phyloP scores from a whole-genome alignment of 2,329 filamentous ascomycete species.

The Paramyrothecium roridum region DNA sequence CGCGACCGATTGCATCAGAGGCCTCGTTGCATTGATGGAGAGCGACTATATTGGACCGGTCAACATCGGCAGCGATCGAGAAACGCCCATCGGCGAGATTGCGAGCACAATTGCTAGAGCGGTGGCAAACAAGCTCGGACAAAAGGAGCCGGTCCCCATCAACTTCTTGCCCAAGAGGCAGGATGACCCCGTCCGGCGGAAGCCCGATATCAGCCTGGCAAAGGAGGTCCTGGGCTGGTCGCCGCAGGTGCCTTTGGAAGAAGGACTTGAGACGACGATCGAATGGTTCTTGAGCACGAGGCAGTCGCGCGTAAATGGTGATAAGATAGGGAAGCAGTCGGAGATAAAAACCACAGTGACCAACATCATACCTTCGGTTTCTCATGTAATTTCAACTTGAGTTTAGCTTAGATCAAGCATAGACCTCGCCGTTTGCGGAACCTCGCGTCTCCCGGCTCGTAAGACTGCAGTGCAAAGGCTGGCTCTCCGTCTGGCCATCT shows the following conservation, averaged over 20 bases:
- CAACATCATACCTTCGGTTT: background rate
- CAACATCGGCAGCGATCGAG: constrained; percentile 8
- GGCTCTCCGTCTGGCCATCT: background rate
- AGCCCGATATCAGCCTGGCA: constrained; percentile 8
- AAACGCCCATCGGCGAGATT: constrained; percentile 6
- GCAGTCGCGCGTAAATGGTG: background rate
- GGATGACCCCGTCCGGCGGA: constrained; percentile 8
- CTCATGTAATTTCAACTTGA: background rate
- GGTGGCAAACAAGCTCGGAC: constrained; percentile 6
- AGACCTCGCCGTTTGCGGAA: background rate
- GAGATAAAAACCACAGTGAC: background rate
- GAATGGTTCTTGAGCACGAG: constrained; percentile 7
- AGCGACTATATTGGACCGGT: constrained; percentile 7
- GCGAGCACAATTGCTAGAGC: constrained; percentile 4
- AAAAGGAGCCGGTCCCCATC: background rate
- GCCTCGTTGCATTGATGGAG: constrained; percentile 5
- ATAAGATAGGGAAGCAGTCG: background rate
- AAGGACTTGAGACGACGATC: constrained; percentile 4
- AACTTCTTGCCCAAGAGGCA: constrained; percentile 5
- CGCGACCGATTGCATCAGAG: constrained; percentile 6
- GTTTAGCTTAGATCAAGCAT: background rate
- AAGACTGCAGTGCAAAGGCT: background rate
- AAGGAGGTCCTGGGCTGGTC: constrained; percentile 5
- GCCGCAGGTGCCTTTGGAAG: constrained; percentile 5
- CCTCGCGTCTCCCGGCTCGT: background rate